A percentile compares a stretch with the other conserved stretches of the same genome.
Conservation (phyloP, 768 basidiomycete species). For the Daedalea quercina region DNA sequence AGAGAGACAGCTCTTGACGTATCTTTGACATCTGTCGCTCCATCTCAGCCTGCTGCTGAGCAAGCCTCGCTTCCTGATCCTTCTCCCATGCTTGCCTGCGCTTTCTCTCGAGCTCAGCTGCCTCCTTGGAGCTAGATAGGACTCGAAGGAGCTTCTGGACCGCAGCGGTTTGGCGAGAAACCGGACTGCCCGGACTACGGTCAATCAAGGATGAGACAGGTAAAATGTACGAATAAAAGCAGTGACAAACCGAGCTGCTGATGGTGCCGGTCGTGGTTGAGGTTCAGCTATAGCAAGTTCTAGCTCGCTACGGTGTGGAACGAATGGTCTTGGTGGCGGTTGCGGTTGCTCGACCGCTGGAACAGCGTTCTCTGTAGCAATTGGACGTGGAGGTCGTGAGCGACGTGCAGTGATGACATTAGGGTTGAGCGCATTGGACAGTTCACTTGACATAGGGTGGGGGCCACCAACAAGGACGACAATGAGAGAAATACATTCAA, state of each 20-base stretch:
- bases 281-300: conserved; percentile 51
- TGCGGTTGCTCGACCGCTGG: conserved; percentile 3
- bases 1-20: conserved; percentile 43
- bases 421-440: conserved; percentile 76
- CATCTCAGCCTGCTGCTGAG: conserved; percentile 50
- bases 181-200: neutral
- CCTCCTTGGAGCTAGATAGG: conserved; percentile 48
- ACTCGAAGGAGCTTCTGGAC: conserved; percentile 59
- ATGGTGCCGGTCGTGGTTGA: conserved; percentile 21
- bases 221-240: neutral
- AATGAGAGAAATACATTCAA: no score
- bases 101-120: conserved; percentile 52
- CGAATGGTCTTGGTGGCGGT: conserved; percentile 28
- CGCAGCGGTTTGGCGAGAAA: conserved; percentile 27
- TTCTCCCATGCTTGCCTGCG: conserved; percentile 63
- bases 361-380: neutral
- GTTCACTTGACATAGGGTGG: conserved; percentile 57
- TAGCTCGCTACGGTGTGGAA: conserved; percentile 58
- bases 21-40: conserved; percentile 49
- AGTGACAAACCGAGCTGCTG: conserved; percentile 4
- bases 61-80: conserved; percentile 56
- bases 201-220: neutral
- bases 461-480: no score
- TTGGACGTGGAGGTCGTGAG: conserved; percentile 3
- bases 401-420: conserved; percentile 36